Evolutionary conservation across 225 moss, liverwort and hornwort genomes (phyloP).

Genomic region (Rhytidiadelphus loreus): DNA sequence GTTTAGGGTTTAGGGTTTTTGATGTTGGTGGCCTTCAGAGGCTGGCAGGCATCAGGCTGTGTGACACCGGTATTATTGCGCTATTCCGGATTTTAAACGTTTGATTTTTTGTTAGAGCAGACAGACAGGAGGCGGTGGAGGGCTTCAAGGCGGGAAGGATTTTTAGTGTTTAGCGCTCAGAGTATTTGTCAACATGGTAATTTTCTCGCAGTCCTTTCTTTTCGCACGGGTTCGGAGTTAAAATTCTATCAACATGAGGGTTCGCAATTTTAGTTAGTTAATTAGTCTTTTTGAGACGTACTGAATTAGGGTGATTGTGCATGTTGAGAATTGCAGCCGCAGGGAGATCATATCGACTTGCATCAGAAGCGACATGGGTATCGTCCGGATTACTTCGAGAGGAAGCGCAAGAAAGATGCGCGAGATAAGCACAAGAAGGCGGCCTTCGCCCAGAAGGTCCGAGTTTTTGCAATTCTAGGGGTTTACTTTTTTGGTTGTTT

Average conservation of each 20-base stretch:
- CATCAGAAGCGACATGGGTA: constrained; percentile 92
- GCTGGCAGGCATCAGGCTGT: background rate
- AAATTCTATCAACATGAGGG: too few relatives aligned
- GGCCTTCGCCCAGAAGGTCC: constrained; percentile 94
- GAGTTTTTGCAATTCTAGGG: background rate
- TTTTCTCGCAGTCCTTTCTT: background rate
- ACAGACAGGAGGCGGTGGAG: background rate
- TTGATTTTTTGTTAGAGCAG: background rate
- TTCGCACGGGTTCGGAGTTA: background rate
- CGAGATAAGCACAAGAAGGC: constrained; percentile 90
- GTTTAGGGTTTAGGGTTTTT: background rate
- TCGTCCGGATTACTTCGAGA: constrained; percentile 85
- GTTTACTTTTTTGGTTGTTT: background rate
- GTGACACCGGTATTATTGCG: too few relatives aligned
- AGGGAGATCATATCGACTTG: constrained; percentile 99
- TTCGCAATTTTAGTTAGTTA: background rate
- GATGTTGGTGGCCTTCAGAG: background rate
- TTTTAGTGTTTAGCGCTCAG: background rate
- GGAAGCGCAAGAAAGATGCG: constrained; percentile 95
- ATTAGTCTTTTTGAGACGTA: background rate
- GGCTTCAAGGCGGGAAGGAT: background rate
- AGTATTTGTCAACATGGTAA: background rate
- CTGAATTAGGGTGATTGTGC: background rate
- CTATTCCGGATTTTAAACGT: background rate
- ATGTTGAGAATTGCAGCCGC: constrained; percentile 65